Conservation (phyloP, 495 filamentous ascomycete genomes). For the Aspergillus nanangensis region DNA sequence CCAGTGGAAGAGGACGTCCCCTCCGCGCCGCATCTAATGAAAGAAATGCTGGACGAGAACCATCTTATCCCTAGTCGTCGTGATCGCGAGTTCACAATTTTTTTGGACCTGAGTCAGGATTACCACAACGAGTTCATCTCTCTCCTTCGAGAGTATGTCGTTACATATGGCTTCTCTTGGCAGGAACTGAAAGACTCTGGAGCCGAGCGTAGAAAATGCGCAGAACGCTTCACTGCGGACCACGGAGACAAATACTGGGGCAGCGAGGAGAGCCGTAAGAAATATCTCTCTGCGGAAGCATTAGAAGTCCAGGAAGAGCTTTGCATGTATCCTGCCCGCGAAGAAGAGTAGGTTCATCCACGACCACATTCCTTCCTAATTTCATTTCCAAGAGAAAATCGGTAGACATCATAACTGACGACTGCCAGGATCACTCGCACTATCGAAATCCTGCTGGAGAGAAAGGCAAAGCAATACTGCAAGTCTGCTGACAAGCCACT, state of each 20-base stretch:
- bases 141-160: slow-evolving; percentile 4
- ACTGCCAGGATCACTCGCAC: slow-evolving; percentile 3
- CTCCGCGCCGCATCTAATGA: too few species aligned
- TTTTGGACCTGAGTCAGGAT: slow-evolving; percentile 15
- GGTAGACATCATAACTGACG: neutral
- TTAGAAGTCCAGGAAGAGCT: slow-evolving; percentile 1
- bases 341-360: slow-evolving; percentile 8
- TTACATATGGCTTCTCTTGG: neutral
- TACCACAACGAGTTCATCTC: slow-evolving; percentile 10
- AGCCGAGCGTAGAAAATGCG: neutral
- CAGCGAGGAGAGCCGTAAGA: neutral
- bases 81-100: slow-evolving; percentile 13
- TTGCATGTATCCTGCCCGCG: slow-evolving; percentile 6
- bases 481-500: neutral
- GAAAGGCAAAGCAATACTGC: slow-evolving; percentile 2
- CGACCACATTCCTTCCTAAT: neutral
- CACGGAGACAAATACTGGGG: slow-evolving; percentile 10
- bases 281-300: slow-evolving; percentile 4
- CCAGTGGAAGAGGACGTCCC: too few species aligned
- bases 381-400: neutral
- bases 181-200: neutral
- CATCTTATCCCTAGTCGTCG: slow-evolving; percentile 2
- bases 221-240: slow-evolving; percentile 5
- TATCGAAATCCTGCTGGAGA: slow-evolving; percentile 5
- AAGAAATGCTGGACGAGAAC: slow-evolving; percentile 5